Conservation (phyloP, 768 basidiomycete genomes). For the Symmetrospora coprosmae region DNA sequence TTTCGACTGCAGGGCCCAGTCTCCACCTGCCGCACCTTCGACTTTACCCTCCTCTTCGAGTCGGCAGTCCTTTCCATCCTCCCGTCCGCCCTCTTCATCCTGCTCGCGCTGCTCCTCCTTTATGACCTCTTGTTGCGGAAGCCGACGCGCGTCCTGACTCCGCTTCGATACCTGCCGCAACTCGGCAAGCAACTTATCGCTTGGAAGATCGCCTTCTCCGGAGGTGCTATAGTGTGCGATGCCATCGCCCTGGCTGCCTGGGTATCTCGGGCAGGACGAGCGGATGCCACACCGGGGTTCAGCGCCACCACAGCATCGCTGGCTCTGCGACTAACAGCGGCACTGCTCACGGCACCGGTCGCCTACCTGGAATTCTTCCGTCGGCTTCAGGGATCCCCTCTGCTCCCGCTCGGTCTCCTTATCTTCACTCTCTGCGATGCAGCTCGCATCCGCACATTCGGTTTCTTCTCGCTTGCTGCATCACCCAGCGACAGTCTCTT, state of each 20-base stretch:
- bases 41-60: conserved; percentile 22
- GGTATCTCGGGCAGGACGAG: background rate
- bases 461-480: background rate
- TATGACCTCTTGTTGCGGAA: background rate
- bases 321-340: background rate
- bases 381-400: background rate
- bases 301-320: background rate
- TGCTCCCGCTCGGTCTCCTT: conserved; percentile 2
- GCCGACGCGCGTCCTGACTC: background rate
- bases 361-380: conserved; percentile 18
- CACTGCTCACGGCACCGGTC: background rate
- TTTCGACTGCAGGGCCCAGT: conserved; percentile 11
- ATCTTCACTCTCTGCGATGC: conserved; percentile 3
- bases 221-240: background rate
- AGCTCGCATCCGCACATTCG: conserved; percentile 16
- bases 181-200: conserved; percentile 4
- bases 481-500: conserved; percentile 13
- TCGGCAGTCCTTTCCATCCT: conserved; percentile 3
- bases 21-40: conserved; percentile 20
- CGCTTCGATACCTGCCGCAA: background rate
- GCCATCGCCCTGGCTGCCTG: conserved; percentile 7
- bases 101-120: background rate
- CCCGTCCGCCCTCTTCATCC: conserved; percentile 13
- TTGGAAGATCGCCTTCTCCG: background rate
- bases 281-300: background rate